Base-by-base conservation (phyloP, 2,329 filamentous ascomycete species). In the Verticillium longisporum region DNA sequence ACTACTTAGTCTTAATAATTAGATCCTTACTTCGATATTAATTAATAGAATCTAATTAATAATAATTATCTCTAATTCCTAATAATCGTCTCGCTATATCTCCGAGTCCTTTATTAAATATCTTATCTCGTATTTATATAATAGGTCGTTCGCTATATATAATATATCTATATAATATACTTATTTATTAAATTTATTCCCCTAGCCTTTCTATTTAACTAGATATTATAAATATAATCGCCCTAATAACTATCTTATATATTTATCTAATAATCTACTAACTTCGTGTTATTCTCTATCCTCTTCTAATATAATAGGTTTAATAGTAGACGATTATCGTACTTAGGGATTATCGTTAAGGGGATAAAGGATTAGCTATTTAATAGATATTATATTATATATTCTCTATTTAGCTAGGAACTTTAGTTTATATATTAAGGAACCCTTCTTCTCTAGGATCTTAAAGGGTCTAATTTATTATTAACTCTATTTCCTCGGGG, bases 21-120 rank as follows among this genome's bases (percentile, higher is more conserved):
- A 26, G 26, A 26, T 26, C 26, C 26, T 26, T 26, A 26, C 3
- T 3, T 26, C 3, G 3, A 26, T 26, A 26, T 26, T 26, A 2
- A 26, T 26, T 26, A 26, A 2, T 26, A 26, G 26, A 26, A 26
- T 26, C 2, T 26, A 26, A 3, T 26, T 3, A 3, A 26, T 3
- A 2, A 26, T 26, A 2, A 26, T 26, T 26, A 26, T 26, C 26
- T 26, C 26, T 26, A 26, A 3, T 2, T 26, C 3, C 2, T 26
- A 26, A 3, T 26, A 26, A 3, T 3, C 3, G 3, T 2, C 2
- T 2, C 3, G 3, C 2, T 26, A 26, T 2, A 26, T 26, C 3
- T 26, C 26, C 3, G 3, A 2, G 3, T 26, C 26, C 26, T 26
- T 26, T 26, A 26, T 26, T 2, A 3, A 3, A 3, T 26, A 26